Percentiles rank a stretch among this genome's conserved stretches.
Evolutionary conservation across 2,329 filamentous ascomycete species (phyloP).

Genomic region (Alternaria rosae): DNA sequence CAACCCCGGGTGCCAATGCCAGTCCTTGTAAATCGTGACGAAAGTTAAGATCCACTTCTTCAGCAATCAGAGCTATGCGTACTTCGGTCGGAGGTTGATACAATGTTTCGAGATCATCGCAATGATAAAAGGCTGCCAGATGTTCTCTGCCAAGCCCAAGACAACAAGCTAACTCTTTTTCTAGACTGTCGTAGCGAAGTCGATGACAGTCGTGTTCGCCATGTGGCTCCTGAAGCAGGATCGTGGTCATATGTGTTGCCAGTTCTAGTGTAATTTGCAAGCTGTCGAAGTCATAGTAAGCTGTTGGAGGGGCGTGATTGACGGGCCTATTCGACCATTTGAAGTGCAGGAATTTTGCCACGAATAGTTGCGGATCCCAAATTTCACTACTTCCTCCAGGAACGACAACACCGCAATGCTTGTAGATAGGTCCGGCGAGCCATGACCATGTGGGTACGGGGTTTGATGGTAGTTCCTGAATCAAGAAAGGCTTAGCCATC

Average conservation of each 20-base stretch:
- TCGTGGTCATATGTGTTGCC: no score
- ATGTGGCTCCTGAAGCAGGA: no score
- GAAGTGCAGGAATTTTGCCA: neutral
- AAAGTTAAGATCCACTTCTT: neutral
- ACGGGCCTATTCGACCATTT: neutral
- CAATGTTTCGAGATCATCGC: neutral
- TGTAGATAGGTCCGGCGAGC: slow-evolving; percentile 7
- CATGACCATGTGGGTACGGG: slow-evolving; percentile 14
- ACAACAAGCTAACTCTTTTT: neutral
- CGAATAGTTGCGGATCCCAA: neutral
- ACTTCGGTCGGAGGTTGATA: neutral
- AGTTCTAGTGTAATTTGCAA: neutral
- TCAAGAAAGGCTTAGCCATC: no score
- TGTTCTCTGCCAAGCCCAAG: neutral
- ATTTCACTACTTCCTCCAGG: no score
- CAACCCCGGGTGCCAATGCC: neutral
- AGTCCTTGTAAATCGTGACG: neutral
- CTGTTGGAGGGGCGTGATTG: neutral
- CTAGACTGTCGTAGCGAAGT: neutral
- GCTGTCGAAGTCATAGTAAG: neutral
- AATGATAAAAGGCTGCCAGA: neutral
- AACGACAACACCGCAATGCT: neutral
- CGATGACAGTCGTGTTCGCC: no score
- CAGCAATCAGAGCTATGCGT: neutral
- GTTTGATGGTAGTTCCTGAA: neutral